Evolutionary conservation across 192 early-diverging fungal genomes (phyloP).

Genomic region (Podila horticola): DNA sequence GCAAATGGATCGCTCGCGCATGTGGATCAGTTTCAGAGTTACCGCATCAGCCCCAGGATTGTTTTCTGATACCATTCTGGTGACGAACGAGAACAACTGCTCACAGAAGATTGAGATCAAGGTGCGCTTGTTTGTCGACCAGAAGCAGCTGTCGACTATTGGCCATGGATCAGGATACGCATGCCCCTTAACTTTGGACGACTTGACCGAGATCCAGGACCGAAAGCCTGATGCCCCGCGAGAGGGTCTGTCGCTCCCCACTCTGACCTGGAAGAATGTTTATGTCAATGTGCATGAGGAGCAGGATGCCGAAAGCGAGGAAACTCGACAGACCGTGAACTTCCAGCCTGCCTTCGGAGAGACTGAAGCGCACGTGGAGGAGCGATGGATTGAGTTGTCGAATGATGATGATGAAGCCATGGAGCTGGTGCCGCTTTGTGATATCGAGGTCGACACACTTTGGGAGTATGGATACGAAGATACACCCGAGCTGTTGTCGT

Average conservation of each 20-base stretch:
- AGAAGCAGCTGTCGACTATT: constrained; percentile 40
- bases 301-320: background rate
- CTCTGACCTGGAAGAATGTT: constrained; percentile 37
- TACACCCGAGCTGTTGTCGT: background rate
- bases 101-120: constrained; percentile 70
- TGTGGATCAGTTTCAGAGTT: constrained; percentile 69
- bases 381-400: constrained; percentile 46
- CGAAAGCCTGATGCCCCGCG: constrained; percentile 24
- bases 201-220: constrained; percentile 30
- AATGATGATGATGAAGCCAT: constrained; percentile 66
- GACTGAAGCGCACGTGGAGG: constrained; percentile 18
- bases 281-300: constrained; percentile 35
- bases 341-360: constrained; percentile 42
- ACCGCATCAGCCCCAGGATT: constrained; percentile 66
- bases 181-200: constrained; percentile 24
- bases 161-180: constrained; percentile 19
- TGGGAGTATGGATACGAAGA: constrained; percentile 49
- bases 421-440: constrained; percentile 59
- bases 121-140: constrained; percentile 77
- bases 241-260: constrained; percentile 33
- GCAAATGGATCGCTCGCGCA: constrained; percentile 47
- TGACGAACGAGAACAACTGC: constrained; percentile 78
- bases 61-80: constrained; percentile 67
- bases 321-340: constrained; percentile 2
- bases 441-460: constrained; percentile 51